phyloP scores from a whole-genome alignment of 108 stramenopile species.

The Ochromonas danica region DNA sequence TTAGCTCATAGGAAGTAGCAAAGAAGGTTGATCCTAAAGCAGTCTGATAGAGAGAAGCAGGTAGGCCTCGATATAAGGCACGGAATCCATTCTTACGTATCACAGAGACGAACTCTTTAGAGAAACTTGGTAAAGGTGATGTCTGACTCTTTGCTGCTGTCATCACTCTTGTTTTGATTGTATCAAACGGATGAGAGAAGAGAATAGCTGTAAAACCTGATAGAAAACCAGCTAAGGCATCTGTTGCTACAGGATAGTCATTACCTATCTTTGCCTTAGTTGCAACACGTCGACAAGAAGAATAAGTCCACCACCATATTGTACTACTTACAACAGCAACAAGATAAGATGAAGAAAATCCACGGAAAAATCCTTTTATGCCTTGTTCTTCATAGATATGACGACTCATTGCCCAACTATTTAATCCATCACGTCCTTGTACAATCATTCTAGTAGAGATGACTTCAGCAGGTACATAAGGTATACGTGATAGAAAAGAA shows the following conservation, averaged over 20 bases:
- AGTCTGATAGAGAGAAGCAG: not conserved
- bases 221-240: not conserved
- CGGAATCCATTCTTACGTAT: not conserved
- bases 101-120: not conserved
- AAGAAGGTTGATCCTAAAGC: not conserved
- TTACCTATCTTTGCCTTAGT: not conserved
- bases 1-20: not conserved
- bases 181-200: conserved; percentile 1
- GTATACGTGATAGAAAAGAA: not conserved
- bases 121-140: not conserved
- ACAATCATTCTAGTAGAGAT: not conserved
- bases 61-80: not conserved
- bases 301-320: not conserved
- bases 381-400: not conserved
- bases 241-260: not conserved
- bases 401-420: not conserved
- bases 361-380: not conserved
- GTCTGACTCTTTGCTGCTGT: not conserved
- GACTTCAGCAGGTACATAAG: not conserved
- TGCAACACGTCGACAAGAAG: not conserved
- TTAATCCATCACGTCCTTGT: not conserved
- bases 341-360: not conserved
- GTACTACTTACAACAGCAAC: not conserved
- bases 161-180: not conserved
- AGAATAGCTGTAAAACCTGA: not conserved